These are phyloP conservation scores for Hypoxylon subgilvum DNA, from an alignment of 495 filamentous ascomycete genomes.

Conservation along the genomic window DNA sequence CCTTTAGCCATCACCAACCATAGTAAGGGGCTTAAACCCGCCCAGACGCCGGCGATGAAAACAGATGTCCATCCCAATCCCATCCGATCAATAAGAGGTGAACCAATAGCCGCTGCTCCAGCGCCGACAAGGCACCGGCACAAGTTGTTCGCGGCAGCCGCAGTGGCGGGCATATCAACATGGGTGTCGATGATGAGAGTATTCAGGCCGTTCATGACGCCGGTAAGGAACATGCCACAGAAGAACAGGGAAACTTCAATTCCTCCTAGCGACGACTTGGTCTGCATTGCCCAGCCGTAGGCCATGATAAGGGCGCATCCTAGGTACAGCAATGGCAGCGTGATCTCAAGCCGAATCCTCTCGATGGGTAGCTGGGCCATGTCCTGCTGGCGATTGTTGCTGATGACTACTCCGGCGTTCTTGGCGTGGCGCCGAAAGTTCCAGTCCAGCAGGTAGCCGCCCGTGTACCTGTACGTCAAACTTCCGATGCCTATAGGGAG, in stretches of 20 bases:
- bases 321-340: constrained; percentile 47
- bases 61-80: constrained; percentile 58
- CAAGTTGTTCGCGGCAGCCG: constrained; percentile 57
- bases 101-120: constrained; percentile 47
- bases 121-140: constrained; percentile 55
- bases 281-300: constrained; percentile 58
- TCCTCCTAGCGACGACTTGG: constrained; percentile 44
- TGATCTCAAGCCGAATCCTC: constrained; percentile 48
- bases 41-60: constrained; percentile 43
- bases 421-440: constrained; percentile 50
- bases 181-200: constrained; percentile 52
- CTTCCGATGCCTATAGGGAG: constrained; percentile 53
- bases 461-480: constrained; percentile 43
- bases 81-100: constrained; percentile 51
- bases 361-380: constrained; percentile 50
- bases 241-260: constrained; percentile 47
- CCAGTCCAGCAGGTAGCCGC: constrained; percentile 51
- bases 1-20: constrained; percentile 48
- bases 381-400: constrained; percentile 51
- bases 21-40: constrained; percentile 41
- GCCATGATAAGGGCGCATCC: constrained; percentile 45
- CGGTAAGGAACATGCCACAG: constrained; percentile 42
- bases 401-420: constrained; percentile 39
- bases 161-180: constrained; percentile 48
- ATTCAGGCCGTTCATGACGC: constrained; percentile 35